Evolutionary conservation across 1,284 basidiomycete species (phyloP), one percentile per base, ranked within the genome.

Genomic region (Ceratobasidium sp.): DNA sequence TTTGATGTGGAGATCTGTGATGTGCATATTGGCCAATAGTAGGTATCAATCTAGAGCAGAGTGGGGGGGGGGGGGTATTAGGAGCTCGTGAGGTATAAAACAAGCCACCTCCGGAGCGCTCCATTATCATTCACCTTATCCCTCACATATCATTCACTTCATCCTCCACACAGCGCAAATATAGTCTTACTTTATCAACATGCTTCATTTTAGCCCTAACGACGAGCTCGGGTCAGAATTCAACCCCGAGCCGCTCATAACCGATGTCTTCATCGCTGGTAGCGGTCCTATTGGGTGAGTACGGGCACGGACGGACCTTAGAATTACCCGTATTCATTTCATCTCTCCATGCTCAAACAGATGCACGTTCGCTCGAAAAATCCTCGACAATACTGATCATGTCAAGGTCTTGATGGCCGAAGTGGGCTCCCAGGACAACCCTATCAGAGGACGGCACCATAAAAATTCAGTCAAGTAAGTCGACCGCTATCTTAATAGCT

Each of bases 241-340:
- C 4, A 46, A 46, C 4, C 19, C 4, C 5, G 16, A 21, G 14
- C 5, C 42, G 42, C 5, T 21, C 42, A 36, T 29, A 36, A 30
- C 11, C 11, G 33, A 69, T 30, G 56, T 69, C 27, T 69, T 69
- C 56, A 69, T 69, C 56, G 68, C 56, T 42, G 68, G 68, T 39
- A 59, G 56, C n/a, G 68, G 57, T 14, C 56, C 56, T 6, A 52
- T 69, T 53, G 68, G 68, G 56, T 64, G 1, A 27, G 49, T 36
- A 7, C n/a, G 47, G 16, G 6, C 7, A 6, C 25, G 6, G 47
- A 19, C n/a, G 19, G 36, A 8, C 23, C n/a, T 1, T 16, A 14
- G 19, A n/a, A n/a, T n/a, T 19, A 42, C 60, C 52, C 13, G 42
- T 29, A 21, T 16, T 49, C 4, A 16, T 41, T 11, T 21, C 16